phyloP scores from a whole-genome alignment of 257 asterid species.

The Paraleonurus japonicus region DNA sequence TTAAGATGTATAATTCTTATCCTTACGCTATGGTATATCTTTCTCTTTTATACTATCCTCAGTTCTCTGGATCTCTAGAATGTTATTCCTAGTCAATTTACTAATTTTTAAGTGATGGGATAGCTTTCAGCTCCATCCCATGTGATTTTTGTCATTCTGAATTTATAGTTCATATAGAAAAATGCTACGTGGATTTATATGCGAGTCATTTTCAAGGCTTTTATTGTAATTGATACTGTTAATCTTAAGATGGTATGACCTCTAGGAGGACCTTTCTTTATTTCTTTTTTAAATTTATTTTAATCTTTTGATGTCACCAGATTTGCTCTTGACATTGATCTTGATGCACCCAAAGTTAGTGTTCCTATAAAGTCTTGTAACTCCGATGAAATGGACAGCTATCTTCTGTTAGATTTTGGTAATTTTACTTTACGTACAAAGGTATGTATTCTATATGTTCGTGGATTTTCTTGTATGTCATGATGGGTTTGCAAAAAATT shows the following conservation, averaged over 20 bases:
- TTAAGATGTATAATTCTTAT: conserved; percentile 6
- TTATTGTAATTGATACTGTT: neutral
- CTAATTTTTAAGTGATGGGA: neutral
- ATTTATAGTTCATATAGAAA: conserved; percentile 2
- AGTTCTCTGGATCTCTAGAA: neutral
- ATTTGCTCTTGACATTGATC: conserved; percentile 98
- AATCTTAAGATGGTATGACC: conserved; percentile 20
- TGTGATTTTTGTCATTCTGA: neutral
- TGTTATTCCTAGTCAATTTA: neutral
- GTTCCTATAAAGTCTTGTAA: conserved; percentile 68
- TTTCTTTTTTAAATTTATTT: neutral
- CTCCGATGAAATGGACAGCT: conserved; percentile 55
- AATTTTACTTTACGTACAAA: conserved; percentile 85
- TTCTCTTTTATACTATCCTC: neutral
- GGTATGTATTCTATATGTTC: conserved; percentile 44
- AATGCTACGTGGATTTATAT: neutral
- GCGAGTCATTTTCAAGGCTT: neutral
- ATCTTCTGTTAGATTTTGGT: conserved; percentile 91
- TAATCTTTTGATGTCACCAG: conserved; percentile 38
- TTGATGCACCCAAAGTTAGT: conserved; percentile 98
- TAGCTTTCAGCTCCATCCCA: neutral
- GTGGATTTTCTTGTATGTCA: conserved; percentile 17
- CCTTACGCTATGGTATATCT: neutral
- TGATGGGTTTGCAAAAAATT: conserved; percentile 16
- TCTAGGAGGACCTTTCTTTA: conserved; percentile 20